Conservation (phyloP, 2,329 filamentous ascomycete species). For the Xylariaceae sp. region DNA sequence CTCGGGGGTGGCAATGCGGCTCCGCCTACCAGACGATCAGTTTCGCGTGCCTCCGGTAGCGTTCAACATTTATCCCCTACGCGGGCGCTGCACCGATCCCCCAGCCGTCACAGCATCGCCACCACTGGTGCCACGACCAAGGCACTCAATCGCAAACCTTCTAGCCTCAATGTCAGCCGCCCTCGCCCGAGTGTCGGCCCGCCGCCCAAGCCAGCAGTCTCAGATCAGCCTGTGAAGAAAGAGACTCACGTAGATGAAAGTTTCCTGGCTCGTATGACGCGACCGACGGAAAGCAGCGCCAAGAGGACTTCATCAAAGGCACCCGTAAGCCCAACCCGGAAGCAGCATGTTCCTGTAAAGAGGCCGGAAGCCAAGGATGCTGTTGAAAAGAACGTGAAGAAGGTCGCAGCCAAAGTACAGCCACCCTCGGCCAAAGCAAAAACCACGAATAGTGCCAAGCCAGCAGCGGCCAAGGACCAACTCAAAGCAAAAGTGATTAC, state of each 20-base stretch:
- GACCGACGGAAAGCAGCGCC: slow-evolving; percentile 66
- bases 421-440: slow-evolving; percentile 25
- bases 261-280: slow-evolving; percentile 78
- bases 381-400: slow-evolving; percentile 26
- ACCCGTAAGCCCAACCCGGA: slow-evolving; percentile 47
- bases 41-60: slow-evolving; percentile 39
- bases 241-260: slow-evolving; percentile 60
- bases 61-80: slow-evolving; percentile 29
- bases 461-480: slow-evolving; percentile 17
- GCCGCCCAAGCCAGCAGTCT: slow-evolving; percentile 54
- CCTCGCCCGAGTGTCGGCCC: slow-evolving; percentile 53
- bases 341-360: slow-evolving; percentile 24
- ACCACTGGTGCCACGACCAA: slow-evolving; percentile 36
- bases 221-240: slow-evolving; percentile 46
- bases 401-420: slow-evolving; percentile 27
- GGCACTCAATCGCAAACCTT: slow-evolving; percentile 25
- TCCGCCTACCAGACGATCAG: slow-evolving; percentile 37
- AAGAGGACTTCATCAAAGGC: slow-evolving; percentile 64
- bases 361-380: slow-evolving; percentile 22
- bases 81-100: slow-evolving; percentile 37
- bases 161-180: slow-evolving; percentile 34
- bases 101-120: slow-evolving; percentile 44
- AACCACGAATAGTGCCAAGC: slow-evolving; percentile 21
- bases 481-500: slow-evolving; percentile 28
- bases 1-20: slow-evolving; percentile 36